A percentile compares a stretch with the other conserved stretches of the same genome.
Evolutionary conservation across 2,329 filamentous ascomycete species (phyloP).

Genomic region (Hymenoscyphus linearis): DNA sequence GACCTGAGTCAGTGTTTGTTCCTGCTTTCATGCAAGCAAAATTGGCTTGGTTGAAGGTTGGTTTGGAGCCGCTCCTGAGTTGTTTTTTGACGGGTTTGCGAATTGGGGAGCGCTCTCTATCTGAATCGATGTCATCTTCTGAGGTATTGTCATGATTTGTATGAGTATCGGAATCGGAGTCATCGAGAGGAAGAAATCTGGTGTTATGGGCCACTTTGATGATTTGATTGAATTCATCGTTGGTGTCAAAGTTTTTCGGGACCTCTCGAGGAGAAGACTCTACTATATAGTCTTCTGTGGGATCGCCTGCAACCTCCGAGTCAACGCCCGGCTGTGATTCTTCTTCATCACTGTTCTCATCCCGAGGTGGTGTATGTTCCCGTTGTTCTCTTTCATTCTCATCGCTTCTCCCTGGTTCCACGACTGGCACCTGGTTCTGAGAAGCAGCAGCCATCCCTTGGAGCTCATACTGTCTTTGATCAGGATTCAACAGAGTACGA

Average conservation of each 20-base stretch:
- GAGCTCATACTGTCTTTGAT: conserved; percentile 54
- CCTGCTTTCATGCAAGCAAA: conserved; percentile 53
- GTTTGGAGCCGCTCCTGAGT: conserved; percentile 10
- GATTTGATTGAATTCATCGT: conserved; percentile 57
- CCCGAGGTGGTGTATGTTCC: background rate
- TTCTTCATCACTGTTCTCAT: conserved; percentile 1
- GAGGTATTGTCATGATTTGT: conserved; percentile 13
- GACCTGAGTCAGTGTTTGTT: conserved; percentile 33
- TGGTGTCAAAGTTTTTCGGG: background rate
- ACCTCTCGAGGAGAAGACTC: background rate
- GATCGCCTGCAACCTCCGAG: conserved; percentile 41
- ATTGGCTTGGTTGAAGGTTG: conserved; percentile 36
- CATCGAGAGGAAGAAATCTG: conserved; percentile 51
- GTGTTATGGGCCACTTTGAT: conserved; percentile 59
- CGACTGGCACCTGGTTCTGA: background rate
- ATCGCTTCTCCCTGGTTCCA: background rate
- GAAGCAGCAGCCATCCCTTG: conserved; percentile 8
- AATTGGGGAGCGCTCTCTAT: conserved; percentile 27
- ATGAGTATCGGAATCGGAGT: conserved; percentile 34
- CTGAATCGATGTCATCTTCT: conserved; percentile 25
- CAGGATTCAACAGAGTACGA: conserved; percentile 51
- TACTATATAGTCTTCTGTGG: conserved; percentile 16
- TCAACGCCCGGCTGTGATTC: background rate
- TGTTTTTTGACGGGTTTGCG: background rate
- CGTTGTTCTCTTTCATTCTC: background rate